Evolutionary conservation across 441 rosid species (phyloP).

Genomic region (Euphorbia celastroides): DNA sequence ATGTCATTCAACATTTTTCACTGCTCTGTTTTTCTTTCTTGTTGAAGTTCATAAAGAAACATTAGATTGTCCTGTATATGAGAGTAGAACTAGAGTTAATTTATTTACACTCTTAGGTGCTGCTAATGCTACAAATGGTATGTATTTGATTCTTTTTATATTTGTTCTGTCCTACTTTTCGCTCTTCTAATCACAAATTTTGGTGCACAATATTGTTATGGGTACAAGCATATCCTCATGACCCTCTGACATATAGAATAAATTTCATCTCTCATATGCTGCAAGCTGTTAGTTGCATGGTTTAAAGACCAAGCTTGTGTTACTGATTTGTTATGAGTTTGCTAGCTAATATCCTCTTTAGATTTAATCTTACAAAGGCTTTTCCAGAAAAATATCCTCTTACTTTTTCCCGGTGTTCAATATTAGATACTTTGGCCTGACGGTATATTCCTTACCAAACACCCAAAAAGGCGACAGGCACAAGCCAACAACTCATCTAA

Average conservation of each 20-base stretch:
- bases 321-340: neutral
- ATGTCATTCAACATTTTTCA: neutral
- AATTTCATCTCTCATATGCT: neutral
- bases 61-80: neutral
- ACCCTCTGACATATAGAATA: neutral
- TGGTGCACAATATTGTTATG: neutral
- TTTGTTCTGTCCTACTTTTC: neutral
- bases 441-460: slow-evolving; percentile 93
- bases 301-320: neutral
- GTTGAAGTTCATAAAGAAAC: neutral
- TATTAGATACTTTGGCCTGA: slow-evolving; percentile 97
- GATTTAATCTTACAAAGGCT: neutral
- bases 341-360: neutral
- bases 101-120: neutral
- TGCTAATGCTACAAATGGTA: neutral
- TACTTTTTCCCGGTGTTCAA: slow-evolving; percentile 11
- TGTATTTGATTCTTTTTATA: neutral
- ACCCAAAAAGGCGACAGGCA: slow-evolving; percentile 62
- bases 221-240: neutral
- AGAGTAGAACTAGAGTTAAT: neutral
- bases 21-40: neutral
- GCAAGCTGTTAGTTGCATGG: neutral
- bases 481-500: slow-evolving; percentile 26
- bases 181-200: neutral
- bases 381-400: neutral